Evolutionary conservation across 2,329 filamentous ascomycete genomes (phyloP), one percentile per base, ranked within the genome.

Genomic region (Epichloe sibirici): DNA sequence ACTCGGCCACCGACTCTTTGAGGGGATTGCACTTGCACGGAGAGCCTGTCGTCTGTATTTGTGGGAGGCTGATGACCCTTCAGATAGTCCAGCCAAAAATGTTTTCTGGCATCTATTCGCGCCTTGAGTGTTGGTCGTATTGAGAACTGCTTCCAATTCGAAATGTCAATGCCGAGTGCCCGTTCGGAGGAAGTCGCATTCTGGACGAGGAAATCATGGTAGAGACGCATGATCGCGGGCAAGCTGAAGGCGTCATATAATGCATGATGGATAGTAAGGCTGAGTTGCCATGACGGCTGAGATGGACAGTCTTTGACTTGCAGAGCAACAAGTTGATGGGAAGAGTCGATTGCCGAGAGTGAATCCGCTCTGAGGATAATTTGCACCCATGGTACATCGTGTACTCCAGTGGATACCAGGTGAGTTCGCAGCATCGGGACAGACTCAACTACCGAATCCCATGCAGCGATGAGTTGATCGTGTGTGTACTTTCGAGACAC

Each of bases 241-340:
- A 96, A 71, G 59, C 87, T 93, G 55, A 94, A 75, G 5, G 84
- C 90, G 64, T 96, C 91, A 62, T 96, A 97, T 0, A 96, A 73
- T 0, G 87, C 86, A 64, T 97, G 90, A 57, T 95, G 90, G 4
- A 96, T 83, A 28, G 73, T 73, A 5, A 89, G 71, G 2, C 76
- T 68, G 4, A 82, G 51, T 0, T 56, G 42, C 59, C 57, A 54
- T 0, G 58, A 56, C 0, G 56, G 40, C 0, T 56, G 52, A 3
- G 57, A 53, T 25, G 34, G 31, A 9, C 55, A 44, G 3, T 51
- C 50, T 9, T 49, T 42, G 0, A 63, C 54, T 0, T 48, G 40
- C 3, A 71, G 48, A 47, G 4, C 57, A 53, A 2, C 63, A 56
- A 68, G 57, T 0, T 62, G 66, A 31, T 55, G 43, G 17, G 21